Evolutionary conservation across 2,329 filamentous ascomycete genomes (phyloP), one percentile per base, ranked within the genome.

Genomic region (Ceratocystis papillata): DNA sequence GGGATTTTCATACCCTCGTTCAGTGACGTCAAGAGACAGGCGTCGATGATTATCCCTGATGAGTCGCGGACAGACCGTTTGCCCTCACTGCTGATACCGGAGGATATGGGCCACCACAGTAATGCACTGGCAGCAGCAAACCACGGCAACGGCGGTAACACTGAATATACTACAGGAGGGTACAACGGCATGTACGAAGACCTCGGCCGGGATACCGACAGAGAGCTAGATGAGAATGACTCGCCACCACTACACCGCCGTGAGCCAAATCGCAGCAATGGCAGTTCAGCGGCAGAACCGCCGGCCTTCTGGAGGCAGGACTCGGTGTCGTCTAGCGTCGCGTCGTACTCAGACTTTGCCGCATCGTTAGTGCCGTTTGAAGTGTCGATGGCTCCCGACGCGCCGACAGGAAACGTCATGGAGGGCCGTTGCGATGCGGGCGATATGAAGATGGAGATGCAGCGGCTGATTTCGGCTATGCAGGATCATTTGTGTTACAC

Each of bases 371-470:
- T 67, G 22, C 66, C 66, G 48, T 67, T 63, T 48, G 66, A 65
- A 25, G 33, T 57, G 63, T 65, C 63, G 41, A 55, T 57, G 46
- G 66, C 66, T 20, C 66, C 66, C 37, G 59, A 30, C 5, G 66
- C 45, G 10, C 66, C 66, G 15, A 30, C 44, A 7, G 63, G 66
- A 12, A 12, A 25, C 5, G 66, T 67, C 10, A 67, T 67, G 66
- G 66, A 67, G 66, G 66, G 66, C n/a, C 60, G 46, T 22, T 60
- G 66, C 48, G 64, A 60, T 8, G 63, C 63, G 1, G 25, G 63
- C 5, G 66, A 65, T 30, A 65, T 67, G 66, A 67, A 67, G 63
- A 62, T 60, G 46, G 66, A 67, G 50, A 67, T 67, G 66, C 66
- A 65, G 48, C 63, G 66, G 46, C 48, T 67, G 25, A 62, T 67